phyloP scores from a whole-genome alignment of 2,329 filamentous ascomycete genomes.

The Coniochaeta sp. region DNA sequence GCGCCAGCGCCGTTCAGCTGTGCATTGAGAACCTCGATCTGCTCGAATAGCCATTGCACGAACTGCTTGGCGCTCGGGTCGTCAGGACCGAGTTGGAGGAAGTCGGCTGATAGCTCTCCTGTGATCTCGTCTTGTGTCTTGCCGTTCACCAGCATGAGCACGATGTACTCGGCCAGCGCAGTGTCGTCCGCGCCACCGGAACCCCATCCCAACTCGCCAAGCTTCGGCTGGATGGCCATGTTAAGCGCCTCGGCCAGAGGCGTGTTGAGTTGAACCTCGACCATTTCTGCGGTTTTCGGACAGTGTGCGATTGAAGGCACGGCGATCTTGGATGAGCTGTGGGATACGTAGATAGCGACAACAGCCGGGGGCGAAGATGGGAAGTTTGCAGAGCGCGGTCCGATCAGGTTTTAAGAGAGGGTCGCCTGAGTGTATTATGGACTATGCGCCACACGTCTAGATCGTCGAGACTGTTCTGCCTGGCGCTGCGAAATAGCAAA shows the following conservation, averaged over 20 bases:
- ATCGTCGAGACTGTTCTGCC: background rate
- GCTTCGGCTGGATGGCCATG: constrained; percentile 77
- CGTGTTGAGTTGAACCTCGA: constrained; percentile 69
- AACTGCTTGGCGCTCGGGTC: constrained; percentile 79
- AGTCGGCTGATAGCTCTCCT: constrained; percentile 76
- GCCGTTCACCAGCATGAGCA: constrained; percentile 93
- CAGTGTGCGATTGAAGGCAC: constrained; percentile 1
- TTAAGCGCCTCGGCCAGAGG: constrained; percentile 80
- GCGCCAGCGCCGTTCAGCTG: constrained; percentile 47
- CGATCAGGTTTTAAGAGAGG: background rate
- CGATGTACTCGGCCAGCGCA: constrained; percentile 89
- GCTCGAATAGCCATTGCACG: constrained; percentile 86
- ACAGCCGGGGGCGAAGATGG: background rate
- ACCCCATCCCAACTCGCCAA: constrained; percentile 89
- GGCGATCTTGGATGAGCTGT: background rate
- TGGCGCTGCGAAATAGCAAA: background rate
- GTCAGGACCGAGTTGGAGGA: constrained; percentile 74
- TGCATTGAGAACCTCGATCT: constrained; percentile 61
- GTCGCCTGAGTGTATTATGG: background rate
- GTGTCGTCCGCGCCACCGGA: constrained; percentile 69
- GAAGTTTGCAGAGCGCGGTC: background rate
- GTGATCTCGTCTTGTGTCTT: constrained; percentile 89
- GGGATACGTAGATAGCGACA: background rate
- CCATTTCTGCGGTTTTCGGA: constrained; percentile 54
- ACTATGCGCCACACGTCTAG: background rate